Evolutionary conservation across 116 monocot species (phyloP).

Genomic region (Cymodocea nodosa): DNA sequence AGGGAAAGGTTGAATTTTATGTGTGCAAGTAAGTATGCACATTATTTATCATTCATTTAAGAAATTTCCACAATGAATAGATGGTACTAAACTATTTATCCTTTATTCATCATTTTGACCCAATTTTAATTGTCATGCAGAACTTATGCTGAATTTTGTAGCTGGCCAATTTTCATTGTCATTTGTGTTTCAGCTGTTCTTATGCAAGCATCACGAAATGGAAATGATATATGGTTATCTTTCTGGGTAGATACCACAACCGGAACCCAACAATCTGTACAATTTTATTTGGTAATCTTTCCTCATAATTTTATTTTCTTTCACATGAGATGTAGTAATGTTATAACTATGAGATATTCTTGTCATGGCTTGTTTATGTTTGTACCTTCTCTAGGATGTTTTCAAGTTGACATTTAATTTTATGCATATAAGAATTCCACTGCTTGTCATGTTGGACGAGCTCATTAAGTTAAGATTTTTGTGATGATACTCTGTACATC

Average conservation of each 20-base stretch:
- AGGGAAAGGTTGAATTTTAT: conserved; percentile 63
- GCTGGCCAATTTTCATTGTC: conserved; percentile 45
- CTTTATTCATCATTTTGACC: conserved; percentile 5
- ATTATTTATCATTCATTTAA: not conserved
- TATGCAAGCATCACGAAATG: conserved; percentile 98
- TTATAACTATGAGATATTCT: no score
- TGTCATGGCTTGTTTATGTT: no score
- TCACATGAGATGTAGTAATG: no score
- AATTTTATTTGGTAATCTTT: conserved; percentile 77
- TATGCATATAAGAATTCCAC: no score
- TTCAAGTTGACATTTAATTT: no score
- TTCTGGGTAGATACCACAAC: conserved; percentile 80
- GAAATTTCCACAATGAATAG: not conserved
- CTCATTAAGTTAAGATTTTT: no score
- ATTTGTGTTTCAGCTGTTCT: conserved; percentile 59
- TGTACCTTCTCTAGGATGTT: no score
- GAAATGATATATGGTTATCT: conserved; percentile 96
- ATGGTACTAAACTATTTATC: not conserved
- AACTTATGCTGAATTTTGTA: conserved; percentile 54
- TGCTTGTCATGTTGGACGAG: no score
- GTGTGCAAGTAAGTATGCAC: conserved; percentile 75
- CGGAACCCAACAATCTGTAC: conserved; percentile 22
- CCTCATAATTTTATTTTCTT: not conserved
- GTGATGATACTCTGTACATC: no score
- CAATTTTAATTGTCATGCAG: conserved; percentile 18